phyloP scores from a whole-genome alignment of 2,329 filamentous ascomycete species.

The Arthrobotrys iridis region DNA sequence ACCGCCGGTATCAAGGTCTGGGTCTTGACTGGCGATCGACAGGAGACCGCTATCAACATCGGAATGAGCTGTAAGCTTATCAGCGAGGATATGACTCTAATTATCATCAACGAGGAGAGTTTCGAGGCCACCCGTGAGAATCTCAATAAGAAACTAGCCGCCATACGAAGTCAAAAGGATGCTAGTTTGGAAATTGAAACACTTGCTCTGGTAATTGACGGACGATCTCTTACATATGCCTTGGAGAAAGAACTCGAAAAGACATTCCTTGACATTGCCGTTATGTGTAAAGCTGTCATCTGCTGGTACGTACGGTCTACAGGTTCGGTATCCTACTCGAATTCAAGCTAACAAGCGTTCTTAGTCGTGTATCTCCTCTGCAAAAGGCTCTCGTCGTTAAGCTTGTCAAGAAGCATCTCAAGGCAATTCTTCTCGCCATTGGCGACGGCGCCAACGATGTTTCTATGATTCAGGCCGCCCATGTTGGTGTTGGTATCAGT shows the following conservation, averaged over 20 bases:
- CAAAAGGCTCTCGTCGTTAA: constrained; percentile 98
- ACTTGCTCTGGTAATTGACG: constrained; percentile 91
- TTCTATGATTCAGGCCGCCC: constrained; percentile 99
- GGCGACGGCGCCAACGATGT: constrained; percentile 98
- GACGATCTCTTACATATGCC: constrained; percentile 91
- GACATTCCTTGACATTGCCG: constrained; percentile 87
- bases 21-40: constrained; percentile 96
- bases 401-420: constrained; percentile 92
- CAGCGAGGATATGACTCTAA: constrained; percentile 96
- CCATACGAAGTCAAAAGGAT: constrained; percentile 83
- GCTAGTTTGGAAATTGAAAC: constrained; percentile 82
- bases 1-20: constrained; percentile 98
- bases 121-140: constrained; percentile 84
- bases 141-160: constrained; percentile 90
- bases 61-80: constrained; percentile 99
- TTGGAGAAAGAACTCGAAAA: constrained; percentile 94
- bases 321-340: background rate
- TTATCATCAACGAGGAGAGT: constrained; percentile 93
- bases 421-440: constrained; percentile 91
- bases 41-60: constrained; percentile 99
- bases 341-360: constrained; percentile 32
- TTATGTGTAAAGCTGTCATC: constrained; percentile 98
- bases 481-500: constrained; percentile 97
- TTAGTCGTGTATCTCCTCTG: constrained; percentile 89
- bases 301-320: constrained; percentile 70